Percentiles rank a stretch among this genome's conserved stretches.
Evolutionary conservation across 163 green algal species (phyloP).

Genomic region (Volvox carteri): DNA sequence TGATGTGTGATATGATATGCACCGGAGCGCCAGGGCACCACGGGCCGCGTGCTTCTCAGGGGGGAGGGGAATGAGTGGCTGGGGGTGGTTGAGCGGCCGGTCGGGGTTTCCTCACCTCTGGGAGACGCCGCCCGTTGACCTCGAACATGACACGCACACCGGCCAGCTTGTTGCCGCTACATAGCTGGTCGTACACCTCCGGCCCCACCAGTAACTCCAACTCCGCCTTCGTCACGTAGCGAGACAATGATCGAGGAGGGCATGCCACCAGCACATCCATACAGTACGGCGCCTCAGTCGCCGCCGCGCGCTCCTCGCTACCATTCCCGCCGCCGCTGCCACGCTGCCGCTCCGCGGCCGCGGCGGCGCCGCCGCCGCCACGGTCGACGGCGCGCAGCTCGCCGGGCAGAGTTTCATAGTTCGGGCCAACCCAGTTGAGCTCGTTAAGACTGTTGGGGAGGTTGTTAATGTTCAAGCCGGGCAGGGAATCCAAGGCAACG

Average conservation of each 20-base stretch:
- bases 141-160: constrained; percentile 38
- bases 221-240: constrained; percentile 23
- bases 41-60: no score
- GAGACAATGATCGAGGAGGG: constrained; percentile 17
- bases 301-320: background rate
- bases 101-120: constrained; percentile 2
- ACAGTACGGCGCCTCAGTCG: background rate
- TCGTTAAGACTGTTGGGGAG: background rate
- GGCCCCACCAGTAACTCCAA: constrained; percentile 30
- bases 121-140: constrained; percentile 9
- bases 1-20: no score
- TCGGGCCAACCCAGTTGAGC: no score
- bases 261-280: constrained; percentile 26
- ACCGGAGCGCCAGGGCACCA: no score
- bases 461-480: no score
- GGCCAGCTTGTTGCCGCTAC: constrained; percentile 27
- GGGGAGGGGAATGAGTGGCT: no score
- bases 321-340: background rate
- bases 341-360: background rate
- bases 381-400: background rate
- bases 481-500: no score
- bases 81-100: no score
- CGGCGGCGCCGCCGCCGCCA: background rate
- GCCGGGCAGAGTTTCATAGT: background rate
- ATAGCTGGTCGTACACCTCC: constrained; percentile 35